Evolutionary conservation across 441 rosid species (phyloP).

Genomic region (Syzygium malaccense): DNA sequence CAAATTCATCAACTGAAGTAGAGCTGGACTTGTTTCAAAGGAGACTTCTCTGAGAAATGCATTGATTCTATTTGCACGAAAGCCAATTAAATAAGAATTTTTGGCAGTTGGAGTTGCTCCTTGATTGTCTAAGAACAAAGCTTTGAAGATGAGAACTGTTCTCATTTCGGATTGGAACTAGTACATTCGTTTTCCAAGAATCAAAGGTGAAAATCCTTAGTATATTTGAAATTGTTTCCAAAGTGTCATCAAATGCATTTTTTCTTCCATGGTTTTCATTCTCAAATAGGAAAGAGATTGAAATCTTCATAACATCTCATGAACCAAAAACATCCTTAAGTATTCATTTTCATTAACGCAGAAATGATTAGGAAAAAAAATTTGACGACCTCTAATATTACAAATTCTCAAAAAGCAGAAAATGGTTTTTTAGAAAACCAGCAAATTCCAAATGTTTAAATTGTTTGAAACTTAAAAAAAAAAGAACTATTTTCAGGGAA

Average conservation of each 20-base stretch:
- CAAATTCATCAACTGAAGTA: neutral
- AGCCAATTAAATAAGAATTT: neutral
- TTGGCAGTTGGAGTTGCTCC: neutral
- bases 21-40: neutral
- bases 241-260: neutral
- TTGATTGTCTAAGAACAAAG: neutral
- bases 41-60: neutral
- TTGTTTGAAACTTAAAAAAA: neutral
- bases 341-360: neutral
- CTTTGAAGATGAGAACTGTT: neutral
- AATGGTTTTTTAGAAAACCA: neutral
- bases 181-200: neutral
- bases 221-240: neutral
- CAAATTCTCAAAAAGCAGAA: neutral
- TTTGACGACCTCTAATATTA: neutral
- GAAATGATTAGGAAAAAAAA: neutral
- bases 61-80: neutral
- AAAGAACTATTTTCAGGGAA: neutral
- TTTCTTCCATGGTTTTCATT: neutral
- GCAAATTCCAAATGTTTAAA: neutral
- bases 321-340: neutral
- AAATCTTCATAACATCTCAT: neutral
- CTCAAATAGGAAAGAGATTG: neutral
- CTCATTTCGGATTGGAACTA: neutral
- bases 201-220: neutral